Evolutionary conservation across 495 filamentous ascomycete genomes (phyloP), one percentile per base, ranked within the genome.

Genomic region (Thozetella sp.): DNA sequence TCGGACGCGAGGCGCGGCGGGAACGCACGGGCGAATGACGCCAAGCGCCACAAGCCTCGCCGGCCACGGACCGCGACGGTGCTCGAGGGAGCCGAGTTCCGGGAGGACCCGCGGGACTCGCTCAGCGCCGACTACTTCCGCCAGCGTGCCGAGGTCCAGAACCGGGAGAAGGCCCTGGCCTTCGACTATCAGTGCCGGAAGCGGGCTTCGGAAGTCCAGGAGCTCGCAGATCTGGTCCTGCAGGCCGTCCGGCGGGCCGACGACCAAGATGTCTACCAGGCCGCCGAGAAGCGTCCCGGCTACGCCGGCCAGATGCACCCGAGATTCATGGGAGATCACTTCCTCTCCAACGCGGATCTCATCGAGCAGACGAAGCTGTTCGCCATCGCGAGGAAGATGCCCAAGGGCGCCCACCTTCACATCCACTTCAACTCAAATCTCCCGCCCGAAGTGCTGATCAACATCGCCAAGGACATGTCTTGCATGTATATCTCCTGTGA

Each of bases 391-490:
- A 71, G 65, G 22, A 50, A 55, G 59, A 76, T 83, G 74, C 82
- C 82, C 37, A 85, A 85, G 56, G 82, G 80, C 25, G 75, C 79
- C 23, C 82, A 85, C 58, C 72, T 85, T 10, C 82, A 85, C 66
- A 76, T 83, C 27, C 82, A 85, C 61, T 85, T 84, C 68, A 85
- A 85, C 66, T 77, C 82, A 46, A 81, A 80, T 43, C 74, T 85
- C 2, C 69, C 75, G 2, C 79, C 80, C 25, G 54, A 66, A 4
- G 76, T 83, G 23, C 69, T 85, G 25, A 72, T 85, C 48, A 67
- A 72, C 53, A 77, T 81, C 61, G 82, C 81, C 40, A 76, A 77
- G 66, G 65, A 71, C 25, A 80, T 80, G 73, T 52, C 61, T 1
- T 72, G 72, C 59, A 85, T 85, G 82, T 85, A 76, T 54, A 82